Conservation (phyloP, 139 green algal species). For the Chlorella vulgaris region DNA sequence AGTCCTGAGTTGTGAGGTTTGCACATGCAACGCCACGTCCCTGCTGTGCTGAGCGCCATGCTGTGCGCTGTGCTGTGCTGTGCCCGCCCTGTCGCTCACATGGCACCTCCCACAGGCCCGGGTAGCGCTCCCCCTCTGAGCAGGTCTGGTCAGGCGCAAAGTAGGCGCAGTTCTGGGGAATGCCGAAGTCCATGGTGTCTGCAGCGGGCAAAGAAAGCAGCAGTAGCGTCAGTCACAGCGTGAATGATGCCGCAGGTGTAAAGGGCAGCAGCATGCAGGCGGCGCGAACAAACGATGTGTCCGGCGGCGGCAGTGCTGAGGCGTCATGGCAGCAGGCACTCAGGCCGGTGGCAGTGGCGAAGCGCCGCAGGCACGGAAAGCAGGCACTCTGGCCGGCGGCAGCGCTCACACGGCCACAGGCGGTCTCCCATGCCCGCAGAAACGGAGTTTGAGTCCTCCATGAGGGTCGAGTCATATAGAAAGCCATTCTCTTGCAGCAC, state of each 20-base stretch:
- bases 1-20: background rate
- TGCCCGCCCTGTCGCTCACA: background rate
- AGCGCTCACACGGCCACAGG: constrained; percentile 20
- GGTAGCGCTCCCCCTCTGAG: constrained; percentile 1
- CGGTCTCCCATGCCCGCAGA: constrained; percentile 1
- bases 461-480: constrained; percentile 25
- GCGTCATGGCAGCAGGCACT: background rate
- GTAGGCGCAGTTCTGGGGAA: constrained; percentile 32
- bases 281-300: no score
- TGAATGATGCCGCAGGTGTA: no score
- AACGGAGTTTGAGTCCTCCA: background rate
- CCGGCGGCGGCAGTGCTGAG: background rate
- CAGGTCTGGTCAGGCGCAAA: constrained; percentile 1
- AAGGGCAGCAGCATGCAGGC: no score
- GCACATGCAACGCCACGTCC: background rate
- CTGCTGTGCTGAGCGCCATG: no score
- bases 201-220: no score
- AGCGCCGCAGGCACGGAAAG: no score
- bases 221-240: no score
- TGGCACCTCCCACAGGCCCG: constrained; percentile 34
- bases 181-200: constrained; percentile 42
- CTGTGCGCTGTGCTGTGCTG: no score
- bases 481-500: constrained; percentile 22
- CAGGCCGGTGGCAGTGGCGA: background rate
- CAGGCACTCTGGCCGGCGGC: no score